phyloP scores from a whole-genome alignment of 306 rosid genomes.

The Prosopis cineraria region DNA sequence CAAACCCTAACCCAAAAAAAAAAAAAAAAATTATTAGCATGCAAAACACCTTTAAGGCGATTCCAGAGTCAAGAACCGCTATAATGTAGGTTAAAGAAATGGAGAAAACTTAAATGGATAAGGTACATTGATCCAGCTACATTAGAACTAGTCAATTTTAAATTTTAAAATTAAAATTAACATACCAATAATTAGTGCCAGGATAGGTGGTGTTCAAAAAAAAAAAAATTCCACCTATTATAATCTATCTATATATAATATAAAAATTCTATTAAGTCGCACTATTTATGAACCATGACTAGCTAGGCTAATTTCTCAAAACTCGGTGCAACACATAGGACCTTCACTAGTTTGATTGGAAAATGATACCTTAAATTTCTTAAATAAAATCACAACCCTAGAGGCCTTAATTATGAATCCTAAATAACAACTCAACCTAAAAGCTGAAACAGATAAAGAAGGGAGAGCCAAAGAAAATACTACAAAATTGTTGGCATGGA shows the following conservation, averaged over 20 bases:
- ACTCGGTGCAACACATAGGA: not conserved
- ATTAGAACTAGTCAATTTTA: not conserved
- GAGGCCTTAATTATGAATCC: not conserved
- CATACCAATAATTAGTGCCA: not conserved
- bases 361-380: not conserved
- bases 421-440: conserved; percentile 22
- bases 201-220: not conserved
- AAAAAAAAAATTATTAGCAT: not conserved
- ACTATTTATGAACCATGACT: not conserved
- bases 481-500: not conserved
- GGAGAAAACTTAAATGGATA: not conserved
- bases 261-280: not conserved
- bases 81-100: not conserved
- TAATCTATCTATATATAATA: too few species aligned
- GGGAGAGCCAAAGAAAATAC: not conserved
- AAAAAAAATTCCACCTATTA: not conserved
- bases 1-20: too few species aligned
- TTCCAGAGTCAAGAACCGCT: not conserved
- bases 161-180: not conserved
- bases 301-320: not conserved
- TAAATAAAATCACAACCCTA: not conserved
- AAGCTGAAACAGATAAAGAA: conserved; percentile 3
- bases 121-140: not conserved
- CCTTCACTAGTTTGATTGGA: not conserved
- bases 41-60: not conserved